Conservation (phyloP, 306 rosid species). For the Citrullus colocynthis region DNA sequence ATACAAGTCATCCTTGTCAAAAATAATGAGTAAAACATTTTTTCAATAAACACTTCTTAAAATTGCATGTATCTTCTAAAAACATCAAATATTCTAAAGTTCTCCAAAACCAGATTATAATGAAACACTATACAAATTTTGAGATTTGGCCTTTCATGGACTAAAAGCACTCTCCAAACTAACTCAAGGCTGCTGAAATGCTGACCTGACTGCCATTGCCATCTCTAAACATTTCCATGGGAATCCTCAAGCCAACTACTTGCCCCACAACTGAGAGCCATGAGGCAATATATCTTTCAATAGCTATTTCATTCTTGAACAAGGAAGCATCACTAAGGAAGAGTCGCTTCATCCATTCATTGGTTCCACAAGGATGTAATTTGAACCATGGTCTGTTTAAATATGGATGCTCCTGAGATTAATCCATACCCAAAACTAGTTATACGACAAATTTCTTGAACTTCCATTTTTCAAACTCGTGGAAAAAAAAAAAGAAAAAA, state of each 20-base stretch:
- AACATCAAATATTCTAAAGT: background rate
- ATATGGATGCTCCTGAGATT: slow-evolving; percentile 71
- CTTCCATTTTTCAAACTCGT: background rate
- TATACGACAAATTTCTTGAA: background rate
- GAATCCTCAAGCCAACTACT: slow-evolving; percentile 58
- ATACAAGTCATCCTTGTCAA: no score
- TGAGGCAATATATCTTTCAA: slow-evolving; percentile 43
- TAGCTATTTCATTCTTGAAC: slow-evolving; percentile 20
- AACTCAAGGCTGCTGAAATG: background rate
- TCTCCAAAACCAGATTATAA: background rate
- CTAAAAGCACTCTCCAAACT: background rate
- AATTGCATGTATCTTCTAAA: background rate
- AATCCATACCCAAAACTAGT: background rate
- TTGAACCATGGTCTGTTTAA: slow-evolving; percentile 82
- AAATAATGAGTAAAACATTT: background rate
- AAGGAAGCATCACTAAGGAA: slow-evolving; percentile 17
- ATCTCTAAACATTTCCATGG: slow-evolving; percentile 32
- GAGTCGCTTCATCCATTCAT: slow-evolving; percentile 88
- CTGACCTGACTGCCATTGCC: background rate
- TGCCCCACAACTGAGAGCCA: slow-evolving; percentile 86
- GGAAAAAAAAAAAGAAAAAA: background rate
- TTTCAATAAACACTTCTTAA: background rate
- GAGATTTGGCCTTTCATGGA: background rate
- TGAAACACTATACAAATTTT: background rate
- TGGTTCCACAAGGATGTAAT: slow-evolving; percentile 82